These are phyloP conservation scores for Ogataea parapolymorpha DNA, from an alignment of 805 yeast species.

Conservation along the genomic window DNA sequence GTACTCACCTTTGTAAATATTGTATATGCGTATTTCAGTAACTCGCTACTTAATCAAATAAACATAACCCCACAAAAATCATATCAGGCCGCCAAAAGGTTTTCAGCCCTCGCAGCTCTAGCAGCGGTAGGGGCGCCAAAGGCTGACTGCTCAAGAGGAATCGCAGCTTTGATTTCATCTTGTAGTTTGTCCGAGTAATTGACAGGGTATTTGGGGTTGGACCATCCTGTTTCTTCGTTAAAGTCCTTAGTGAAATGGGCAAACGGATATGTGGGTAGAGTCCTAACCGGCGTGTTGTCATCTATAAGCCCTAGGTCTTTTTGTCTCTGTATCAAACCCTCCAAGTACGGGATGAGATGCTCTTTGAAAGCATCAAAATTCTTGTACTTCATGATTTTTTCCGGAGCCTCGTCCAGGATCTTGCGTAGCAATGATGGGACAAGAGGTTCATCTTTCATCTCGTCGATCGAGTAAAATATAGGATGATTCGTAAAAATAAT, in stretches of 20 bases:
- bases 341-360: slow-evolving; percentile 57
- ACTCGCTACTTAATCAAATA: no score
- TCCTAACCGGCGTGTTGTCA: slow-evolving; percentile 54
- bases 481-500: slow-evolving; percentile 76
- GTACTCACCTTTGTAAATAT: no score
- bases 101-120: slow-evolving; percentile 1
- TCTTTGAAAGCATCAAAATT: slow-evolving; percentile 57
- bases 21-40: no score
- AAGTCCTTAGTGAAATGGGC: slow-evolving; percentile 46
- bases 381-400: slow-evolving; percentile 61
- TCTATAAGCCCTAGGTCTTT: slow-evolving; percentile 50
- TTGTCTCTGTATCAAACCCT: slow-evolving; percentile 55
- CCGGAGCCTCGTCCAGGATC: slow-evolving; percentile 64
- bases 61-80: no score
- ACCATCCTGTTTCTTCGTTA: slow-evolving; percentile 42
- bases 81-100: background rate
- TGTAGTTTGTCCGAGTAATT: slow-evolving; percentile 25
- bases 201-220: slow-evolving; percentile 30
- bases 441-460: slow-evolving; percentile 77
- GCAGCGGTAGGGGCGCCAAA: slow-evolving; percentile 14
- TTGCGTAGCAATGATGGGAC: slow-evolving; percentile 64
- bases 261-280: slow-evolving; percentile 61
- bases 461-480: slow-evolving; percentile 72
- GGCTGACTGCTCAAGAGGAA: slow-evolving; percentile 22
- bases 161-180: slow-evolving; percentile 25